phyloP scores from a whole-genome alignment of 768 basidiomycete species.

The Termitomyces sp. region DNA sequence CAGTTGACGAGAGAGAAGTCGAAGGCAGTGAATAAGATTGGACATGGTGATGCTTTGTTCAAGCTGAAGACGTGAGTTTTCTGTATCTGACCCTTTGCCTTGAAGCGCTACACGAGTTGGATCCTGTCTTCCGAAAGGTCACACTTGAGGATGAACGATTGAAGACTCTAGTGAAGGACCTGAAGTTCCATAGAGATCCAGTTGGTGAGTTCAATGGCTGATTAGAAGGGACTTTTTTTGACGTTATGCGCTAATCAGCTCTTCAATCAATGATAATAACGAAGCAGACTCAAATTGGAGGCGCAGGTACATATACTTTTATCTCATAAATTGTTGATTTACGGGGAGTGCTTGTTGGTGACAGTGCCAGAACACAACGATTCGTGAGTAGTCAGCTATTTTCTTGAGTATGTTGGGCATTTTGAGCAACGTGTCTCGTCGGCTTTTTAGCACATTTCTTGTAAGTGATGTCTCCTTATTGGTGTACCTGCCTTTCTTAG shows the following conservation, averaged over 20 bases:
- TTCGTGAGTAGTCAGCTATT: conserved; percentile 53
- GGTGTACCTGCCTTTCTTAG: background rate
- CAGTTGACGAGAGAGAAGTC: conserved; percentile 70
- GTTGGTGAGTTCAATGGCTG: conserved; percentile 47
- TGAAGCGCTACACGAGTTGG: conserved; percentile 81
- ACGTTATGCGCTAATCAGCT: conserved; percentile 38
- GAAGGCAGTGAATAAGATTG: conserved; percentile 92
- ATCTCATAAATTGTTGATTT: background rate
- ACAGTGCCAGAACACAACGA: conserved; percentile 91
- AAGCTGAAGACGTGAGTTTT: background rate
- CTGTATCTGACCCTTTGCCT: background rate
- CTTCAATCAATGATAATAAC: conserved; percentile 95
- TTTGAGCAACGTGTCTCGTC: background rate
- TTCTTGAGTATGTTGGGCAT: background rate
- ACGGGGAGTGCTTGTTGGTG: background rate
- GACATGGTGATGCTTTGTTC: conserved; percentile 58
- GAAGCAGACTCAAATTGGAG: conserved; percentile 92
- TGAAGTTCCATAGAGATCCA: conserved; percentile 84
- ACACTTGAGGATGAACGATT: conserved; percentile 80
- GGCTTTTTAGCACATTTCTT: conserved; percentile 59
- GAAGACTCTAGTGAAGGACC: conserved; percentile 65
- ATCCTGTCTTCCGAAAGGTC: conserved; percentile 73
- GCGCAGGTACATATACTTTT: conserved; percentile 58
- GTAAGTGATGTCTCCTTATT: conserved; percentile 34
- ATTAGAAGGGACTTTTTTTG: background rate